A percentile compares a stretch with the other conserved stretches of the same genome.
Conservation (phyloP, 495 filamentous ascomycete genomes). For the Tricharina praecox region DNA sequence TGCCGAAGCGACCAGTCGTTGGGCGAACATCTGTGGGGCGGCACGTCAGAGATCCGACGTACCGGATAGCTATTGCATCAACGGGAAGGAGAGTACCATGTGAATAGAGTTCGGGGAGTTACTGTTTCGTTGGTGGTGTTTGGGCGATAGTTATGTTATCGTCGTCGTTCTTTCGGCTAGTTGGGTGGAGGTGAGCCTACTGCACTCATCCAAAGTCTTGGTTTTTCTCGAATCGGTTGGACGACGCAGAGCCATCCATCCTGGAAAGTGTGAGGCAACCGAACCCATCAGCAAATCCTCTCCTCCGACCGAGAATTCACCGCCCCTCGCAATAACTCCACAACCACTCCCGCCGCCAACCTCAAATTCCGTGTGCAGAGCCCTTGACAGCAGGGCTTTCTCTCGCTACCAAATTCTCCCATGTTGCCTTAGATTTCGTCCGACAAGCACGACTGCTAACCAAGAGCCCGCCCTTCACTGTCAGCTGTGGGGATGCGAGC, state of each 20-base stretch:
- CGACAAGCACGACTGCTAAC: conserved; percentile 24
- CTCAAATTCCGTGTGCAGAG: conserved; percentile 12
- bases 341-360: conserved; percentile 11
- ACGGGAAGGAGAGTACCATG: no score
- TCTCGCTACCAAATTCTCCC: conserved; percentile 18
- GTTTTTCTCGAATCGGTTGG: no score
- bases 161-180: no score
- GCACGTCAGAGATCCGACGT: no score
- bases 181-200: no score
- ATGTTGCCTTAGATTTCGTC: conserved; percentile 19
- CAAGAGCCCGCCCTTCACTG: conserved; percentile 3
- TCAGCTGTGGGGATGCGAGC: conserved; percentile 20
- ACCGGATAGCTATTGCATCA: no score
- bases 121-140: no score
- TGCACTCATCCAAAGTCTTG: no score
- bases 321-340: conserved; percentile 11
- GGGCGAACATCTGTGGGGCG: conserved; percentile 32
- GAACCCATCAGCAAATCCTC: conserved; percentile 8
- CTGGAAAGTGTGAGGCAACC: no score
- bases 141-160: no score
- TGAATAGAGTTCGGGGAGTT: no score
- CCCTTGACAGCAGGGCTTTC: conserved; percentile 13
- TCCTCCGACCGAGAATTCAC: background rate
- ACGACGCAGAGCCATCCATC: no score
- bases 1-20: conserved; percentile 28